Percentiles rank a stretch among this genome's conserved stretches.
Conservation (phyloP, 2,329 filamentous ascomycete genomes). For the Dichotomopilus funicola region DNA sequence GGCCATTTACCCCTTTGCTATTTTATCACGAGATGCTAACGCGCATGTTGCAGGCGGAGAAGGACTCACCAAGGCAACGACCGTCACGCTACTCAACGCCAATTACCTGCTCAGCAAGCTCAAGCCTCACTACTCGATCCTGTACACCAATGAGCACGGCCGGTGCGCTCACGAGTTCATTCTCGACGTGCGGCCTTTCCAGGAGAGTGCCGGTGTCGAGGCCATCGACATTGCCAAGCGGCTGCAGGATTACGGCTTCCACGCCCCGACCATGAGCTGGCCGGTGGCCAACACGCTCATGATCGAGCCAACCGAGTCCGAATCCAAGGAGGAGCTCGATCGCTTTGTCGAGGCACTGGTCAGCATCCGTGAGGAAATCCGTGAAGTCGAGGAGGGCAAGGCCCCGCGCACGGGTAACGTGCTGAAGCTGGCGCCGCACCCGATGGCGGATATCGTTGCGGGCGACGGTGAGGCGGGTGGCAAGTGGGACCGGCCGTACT, state of each 20-base stretch:
- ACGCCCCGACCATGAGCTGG: slow-evolving; percentile 96
- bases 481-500: slow-evolving; percentile 78
- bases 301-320: slow-evolving; percentile 95
- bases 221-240: slow-evolving; percentile 95
- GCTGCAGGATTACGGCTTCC: slow-evolving; percentile 95
- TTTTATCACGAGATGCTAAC: neutral
- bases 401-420: slow-evolving; percentile 72
- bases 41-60: slow-evolving; percentile 40
- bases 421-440: slow-evolving; percentile 83
- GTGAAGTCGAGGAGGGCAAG: slow-evolving; percentile 71
- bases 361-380: slow-evolving; percentile 78
- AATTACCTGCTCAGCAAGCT: slow-evolving; percentile 93
- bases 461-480: slow-evolving; percentile 43
- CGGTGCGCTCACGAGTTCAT: slow-evolving; percentile 98
- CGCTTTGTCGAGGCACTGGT: slow-evolving; percentile 89
- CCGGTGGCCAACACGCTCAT: slow-evolving; percentile 92
- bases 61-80: slow-evolving; percentile 82
- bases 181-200: slow-evolving; percentile 79
- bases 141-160: slow-evolving; percentile 86
- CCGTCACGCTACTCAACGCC: slow-evolving; percentile 88
- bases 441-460: slow-evolving; percentile 68
- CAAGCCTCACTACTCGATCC: slow-evolving; percentile 76
- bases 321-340: slow-evolving; percentile 87
- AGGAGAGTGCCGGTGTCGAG: slow-evolving; percentile 74
- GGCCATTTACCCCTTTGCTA: neutral